Evolutionary conservation across 2,329 filamentous ascomycete species (phyloP), one percentile per base, ranked within the genome.

Genomic region (Cordyceps militaris): DNA sequence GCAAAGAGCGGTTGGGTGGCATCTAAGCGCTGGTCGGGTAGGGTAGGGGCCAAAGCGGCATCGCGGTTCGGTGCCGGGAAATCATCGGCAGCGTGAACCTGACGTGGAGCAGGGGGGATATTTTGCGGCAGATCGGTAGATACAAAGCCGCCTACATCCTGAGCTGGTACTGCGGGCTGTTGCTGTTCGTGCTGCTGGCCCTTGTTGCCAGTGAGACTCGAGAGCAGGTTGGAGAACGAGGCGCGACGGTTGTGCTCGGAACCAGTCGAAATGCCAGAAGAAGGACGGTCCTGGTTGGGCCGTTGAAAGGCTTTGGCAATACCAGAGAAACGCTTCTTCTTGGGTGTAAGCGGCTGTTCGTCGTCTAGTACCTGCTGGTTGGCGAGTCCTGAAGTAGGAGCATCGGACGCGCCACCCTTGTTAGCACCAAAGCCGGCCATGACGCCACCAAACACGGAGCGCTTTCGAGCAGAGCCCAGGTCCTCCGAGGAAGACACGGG

Each of bases 321-420:
- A 19, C 68, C 73, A 0, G 78, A 79, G 59, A 81, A 76, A 11
- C 78, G 70, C 61, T 77, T 79, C 67, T 77, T 80, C 14, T 62
- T 58, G 3, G 63, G 55, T 24, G 59, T 53, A 4, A 34, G n/a
- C 13, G 28, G 24, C 13, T 11, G 24, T 4, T 21, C 44, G n/a
- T 40, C 54, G 21, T 50, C 44, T 7, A 21, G 23, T 3, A 24
- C 14, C 19, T 13, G 43, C 23, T 56, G 54, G 28, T 11, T 32
- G 23, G 26, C 26, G 9, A 43, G 34, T 7, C 26, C 21, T 4
- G 44, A 32, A 6, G 16, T 21, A 24, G 53, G 23, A 6, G 53
- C 11, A 11, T 38, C 48, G 9, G 19, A 23, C 19, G 21, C 14
- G 24, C 16, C 11, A 3, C 23, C 36, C 36, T 55, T 56, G 16